Evolutionary conservation across 176 grass and related monocot genomes (phyloP), one percentile per base, ranked within the genome.

Genomic region (Stipa capillata): DNA sequence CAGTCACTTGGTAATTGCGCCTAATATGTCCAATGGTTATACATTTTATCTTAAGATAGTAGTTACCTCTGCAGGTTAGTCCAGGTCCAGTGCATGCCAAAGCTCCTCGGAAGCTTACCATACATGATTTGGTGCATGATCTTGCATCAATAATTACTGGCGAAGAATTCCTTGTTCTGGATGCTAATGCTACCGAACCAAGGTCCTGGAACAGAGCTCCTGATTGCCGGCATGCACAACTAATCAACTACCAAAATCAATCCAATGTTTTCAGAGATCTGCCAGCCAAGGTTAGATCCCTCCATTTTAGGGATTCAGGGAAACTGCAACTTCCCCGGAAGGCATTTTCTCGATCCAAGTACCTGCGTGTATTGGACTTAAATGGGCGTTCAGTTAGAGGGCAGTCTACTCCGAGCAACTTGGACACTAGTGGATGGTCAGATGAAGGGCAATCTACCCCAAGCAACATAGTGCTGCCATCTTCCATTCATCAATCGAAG

Each of bases 51-150:
- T 52, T 21, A 20, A 3, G 55, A 58, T 23, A 29, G 1, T 27
- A 57, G 16, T 54, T 54, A 54, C 27, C 31, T 29, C 0, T 62
- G 29, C 29, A 62, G 58, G 58, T 18, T 34, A 18, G 31, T 34
- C 2, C 4, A 62, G 14, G 15, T 62, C 15, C 7, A 28, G 37
- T 43, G 36, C 18, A 57, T 61, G 15, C 28, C 21, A 61, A 36
- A 7, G 4, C 7, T 65, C 20, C 59, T 6, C 0, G 0, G 2
- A 12, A 53, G 14, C 1, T 81, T 1, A 58, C 8, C 25, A 86
- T 93, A 62, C 86, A 91, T 61, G 74, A 85, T 42, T 64, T 91
- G 23, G 81, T 91, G 13, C 41, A 92, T 76, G 86, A 89, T 10
- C 83, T 88, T 65, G 90, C 86, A n/a, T 33, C 16, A 24, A 27